Base-by-base conservation (phyloP, 2,329 filamentous ascomycete species). In the Aquanectria penicillioides region DNA sequence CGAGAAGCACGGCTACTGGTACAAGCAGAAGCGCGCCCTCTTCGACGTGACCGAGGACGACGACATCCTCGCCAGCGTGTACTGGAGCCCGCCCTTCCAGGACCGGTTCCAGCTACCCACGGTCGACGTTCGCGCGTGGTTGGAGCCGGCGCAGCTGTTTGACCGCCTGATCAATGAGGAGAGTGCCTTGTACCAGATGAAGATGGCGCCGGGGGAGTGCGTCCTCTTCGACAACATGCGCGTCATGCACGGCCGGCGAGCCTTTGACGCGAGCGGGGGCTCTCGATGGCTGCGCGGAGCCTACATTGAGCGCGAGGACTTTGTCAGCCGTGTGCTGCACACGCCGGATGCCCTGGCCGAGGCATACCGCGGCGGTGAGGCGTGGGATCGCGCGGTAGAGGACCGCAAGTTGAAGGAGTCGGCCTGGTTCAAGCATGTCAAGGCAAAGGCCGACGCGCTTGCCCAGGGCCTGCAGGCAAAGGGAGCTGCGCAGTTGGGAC, bases 191-290 rank as follows among this genome's bases (percentile, higher is more conserved):
- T 90, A 89, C 70, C 83, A 94, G 78, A 81, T 89, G 57, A 89
- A 89, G 75, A 80, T 97, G 74, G 80, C 87, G 51, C 87, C 91
- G 4, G 95, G 94, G 3, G 91, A 97, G 70, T 97, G 93, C 72
- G 93, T 94, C 11, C 83, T 99, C n/a, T 98, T 99, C 72, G 90
- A 97, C 73, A 98, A 98, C 72, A 78, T 87, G 58, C 83, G 94
- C 15, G 82, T 97, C n/a, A 75, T 97, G 71, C 95, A 98, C 78
- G 94, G 93, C 0, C 82, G 95, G 4, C 84, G 81, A 13, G 86
- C 87, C 25, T 98, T 98, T 75, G 87, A 94, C 71, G 63, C 70
- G 0, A 77, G 77, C 0, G 81, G 83, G 6, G 91, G 91, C 1
- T 84, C 88, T 61, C 82, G 94, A 49, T 97, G 92, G 91, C 77